phyloP scores from a whole-genome alignment of 306 rosid genomes.

The Malus sylvestris region DNA sequence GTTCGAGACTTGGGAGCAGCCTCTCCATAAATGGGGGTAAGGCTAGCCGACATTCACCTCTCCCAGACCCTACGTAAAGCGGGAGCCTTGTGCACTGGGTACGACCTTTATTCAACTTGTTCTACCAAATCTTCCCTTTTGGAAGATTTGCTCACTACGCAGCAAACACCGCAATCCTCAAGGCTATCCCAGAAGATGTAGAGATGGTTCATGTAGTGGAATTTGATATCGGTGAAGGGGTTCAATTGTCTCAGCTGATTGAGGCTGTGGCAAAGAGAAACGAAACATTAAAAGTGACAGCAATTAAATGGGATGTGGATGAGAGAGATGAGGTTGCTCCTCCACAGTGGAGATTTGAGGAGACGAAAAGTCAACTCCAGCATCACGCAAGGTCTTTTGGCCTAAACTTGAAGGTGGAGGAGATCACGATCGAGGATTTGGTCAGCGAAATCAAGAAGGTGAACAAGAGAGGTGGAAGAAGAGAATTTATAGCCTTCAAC shows the following conservation, averaged over 20 bases:
- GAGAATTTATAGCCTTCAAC: constrained; percentile 46
- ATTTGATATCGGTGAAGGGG: constrained; percentile 39
- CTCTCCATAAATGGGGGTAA: too few species aligned
- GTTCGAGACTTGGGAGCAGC: too few species aligned
- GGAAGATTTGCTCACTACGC: constrained; percentile 46
- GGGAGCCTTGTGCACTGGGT: too few species aligned
- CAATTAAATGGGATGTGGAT: constrained; percentile 33
- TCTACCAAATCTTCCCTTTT: constrained; percentile 40
- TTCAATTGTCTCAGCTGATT: constrained; percentile 43
- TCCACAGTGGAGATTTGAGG: constrained; percentile 32
- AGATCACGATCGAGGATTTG: constrained; percentile 35
- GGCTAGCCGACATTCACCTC: too few species aligned
- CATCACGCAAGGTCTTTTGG: constrained; percentile 40
- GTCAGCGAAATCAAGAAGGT: constrained; percentile 29
- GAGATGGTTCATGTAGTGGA: constrained; percentile 45
- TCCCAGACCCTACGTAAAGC: too few species aligned
- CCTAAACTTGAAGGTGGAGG: constrained; percentile 43
- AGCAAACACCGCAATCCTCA: constrained; percentile 47
- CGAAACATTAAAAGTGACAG: constrained; percentile 42
- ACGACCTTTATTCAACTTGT: constrained; percentile 22
- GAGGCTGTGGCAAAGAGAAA: constrained; percentile 27
- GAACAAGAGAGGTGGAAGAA: constrained; percentile 28
- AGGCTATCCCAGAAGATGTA: constrained; percentile 35
- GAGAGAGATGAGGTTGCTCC: constrained; percentile 5
- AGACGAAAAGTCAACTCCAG: constrained; percentile 29